Evolutionary conservation across 2,329 filamentous ascomycete genomes (phyloP).

Genomic region (Neoscytalidium dimidiatum): DNA sequence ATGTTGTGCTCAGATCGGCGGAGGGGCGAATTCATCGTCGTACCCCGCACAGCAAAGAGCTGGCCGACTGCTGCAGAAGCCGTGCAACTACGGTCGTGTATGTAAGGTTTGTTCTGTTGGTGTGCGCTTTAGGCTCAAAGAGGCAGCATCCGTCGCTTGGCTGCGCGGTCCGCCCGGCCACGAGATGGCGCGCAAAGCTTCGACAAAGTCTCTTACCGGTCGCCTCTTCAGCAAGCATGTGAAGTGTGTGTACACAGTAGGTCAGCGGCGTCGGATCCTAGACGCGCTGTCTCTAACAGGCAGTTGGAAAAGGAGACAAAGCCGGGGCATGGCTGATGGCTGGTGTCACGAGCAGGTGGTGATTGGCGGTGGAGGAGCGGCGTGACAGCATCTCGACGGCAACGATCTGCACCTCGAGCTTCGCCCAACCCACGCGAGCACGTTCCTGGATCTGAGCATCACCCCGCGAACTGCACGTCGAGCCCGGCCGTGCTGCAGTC

Average conservation of each 20-base stretch:
- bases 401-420: conserved; percentile 8
- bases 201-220: neutral
- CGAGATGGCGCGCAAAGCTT: neutral
- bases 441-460: conserved; percentile 13
- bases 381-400: conserved; percentile 1
- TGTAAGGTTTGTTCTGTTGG: conserved; percentile 5
- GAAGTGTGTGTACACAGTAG: neutral
- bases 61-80: neutral
- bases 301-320: neutral
- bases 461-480: neutral
- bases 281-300: neutral
- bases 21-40: neutral
- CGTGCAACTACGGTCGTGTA: neutral
- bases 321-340: neutral
- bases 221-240: neutral
- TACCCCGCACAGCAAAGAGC: neutral
- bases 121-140: neutral
- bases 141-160: neutral
- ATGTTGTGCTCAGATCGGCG: neutral
- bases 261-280: conserved; percentile 11
- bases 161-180: neutral
- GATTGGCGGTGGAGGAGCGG: conserved; percentile 1
- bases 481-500: neutral
- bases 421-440: neutral
- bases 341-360: conserved; percentile 1